Conservation (phyloP, 345 rosid genomes). For the Citrus sp. region DNA sequence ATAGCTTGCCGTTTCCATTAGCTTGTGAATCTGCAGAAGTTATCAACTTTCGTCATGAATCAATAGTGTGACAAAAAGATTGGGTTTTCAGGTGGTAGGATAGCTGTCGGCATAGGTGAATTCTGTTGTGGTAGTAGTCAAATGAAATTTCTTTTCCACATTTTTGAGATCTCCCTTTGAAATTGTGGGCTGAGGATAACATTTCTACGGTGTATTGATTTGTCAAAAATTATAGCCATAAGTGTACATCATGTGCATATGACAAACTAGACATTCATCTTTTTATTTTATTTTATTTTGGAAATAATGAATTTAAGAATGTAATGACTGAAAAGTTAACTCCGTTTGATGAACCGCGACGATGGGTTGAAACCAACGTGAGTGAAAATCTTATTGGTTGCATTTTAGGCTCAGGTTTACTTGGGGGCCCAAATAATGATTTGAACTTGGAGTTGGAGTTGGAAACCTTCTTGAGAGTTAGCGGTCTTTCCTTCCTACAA, state of each 20-base stretch:
- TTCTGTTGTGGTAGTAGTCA: background rate
- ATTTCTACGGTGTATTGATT: background rate
- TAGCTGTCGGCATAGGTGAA: background rate
- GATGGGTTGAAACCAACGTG: background rate
- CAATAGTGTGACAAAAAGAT: background rate
- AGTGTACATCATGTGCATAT: background rate
- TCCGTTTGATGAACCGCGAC: too few species aligned
- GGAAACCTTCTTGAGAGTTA: too few species aligned
- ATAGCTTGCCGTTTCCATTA: background rate
- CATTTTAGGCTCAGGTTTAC: background rate
- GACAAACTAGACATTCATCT: background rate
- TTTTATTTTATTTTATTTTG: background rate
- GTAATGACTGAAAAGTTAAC: background rate
- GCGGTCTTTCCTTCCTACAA: too few species aligned
- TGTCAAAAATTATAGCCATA: background rate
- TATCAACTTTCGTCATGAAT: background rate
- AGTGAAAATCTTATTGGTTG: background rate
- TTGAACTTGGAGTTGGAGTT: background rate
- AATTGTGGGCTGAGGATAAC: constrained; percentile 12
- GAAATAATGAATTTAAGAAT: background rate
- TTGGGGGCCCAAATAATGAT: background rate
- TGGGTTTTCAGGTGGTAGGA: background rate
- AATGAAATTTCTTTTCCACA: background rate
- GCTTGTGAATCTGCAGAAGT: constrained; percentile 8
- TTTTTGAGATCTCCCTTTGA: background rate